phyloP scores from a whole-genome alignment of 23 red algal genomes.

The Cyanidioschyzon merolae region DNA sequence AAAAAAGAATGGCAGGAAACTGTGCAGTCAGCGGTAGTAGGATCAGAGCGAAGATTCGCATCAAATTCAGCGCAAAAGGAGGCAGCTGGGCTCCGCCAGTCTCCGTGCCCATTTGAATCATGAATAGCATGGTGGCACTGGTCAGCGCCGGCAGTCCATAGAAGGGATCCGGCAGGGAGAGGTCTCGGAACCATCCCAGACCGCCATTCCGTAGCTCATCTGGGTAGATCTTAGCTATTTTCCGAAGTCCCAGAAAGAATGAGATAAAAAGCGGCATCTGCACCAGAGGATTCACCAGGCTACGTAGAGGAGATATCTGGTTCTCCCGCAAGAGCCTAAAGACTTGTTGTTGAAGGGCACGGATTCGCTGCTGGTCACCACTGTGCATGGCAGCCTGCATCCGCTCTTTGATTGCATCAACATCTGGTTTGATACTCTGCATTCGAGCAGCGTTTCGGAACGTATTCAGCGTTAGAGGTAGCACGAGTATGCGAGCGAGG shows the following conservation, averaged over 20 bases:
- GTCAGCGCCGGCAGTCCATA: constrained; percentile 50
- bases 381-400: constrained; percentile 39
- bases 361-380: constrained; percentile 28
- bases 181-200: constrained; percentile 68
- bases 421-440: constrained; percentile 33
- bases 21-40: constrained; percentile 60
- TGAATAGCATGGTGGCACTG: constrained; percentile 43
- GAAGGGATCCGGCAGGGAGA: constrained; percentile 50
- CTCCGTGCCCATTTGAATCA: constrained; percentile 54
- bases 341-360: constrained; percentile 37
- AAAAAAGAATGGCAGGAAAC: constrained; percentile 78
- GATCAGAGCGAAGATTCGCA: constrained; percentile 36
- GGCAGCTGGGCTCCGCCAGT: constrained; percentile 28
- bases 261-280: constrained; percentile 86
- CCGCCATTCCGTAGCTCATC: constrained; percentile 42
- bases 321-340: constrained; percentile 49
- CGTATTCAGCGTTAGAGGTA: constrained; percentile 53
- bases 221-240: constrained; percentile 50
- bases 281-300: constrained; percentile 39
- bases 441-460: constrained; percentile 59
- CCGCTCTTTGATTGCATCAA: constrained; percentile 37
- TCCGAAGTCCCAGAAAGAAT: constrained; percentile 59
- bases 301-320: constrained; percentile 45
- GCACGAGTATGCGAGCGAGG: constrained; percentile 36
- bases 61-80: constrained; percentile 28